Evolutionary conservation across 805 yeast species (phyloP).

Genomic region (Kuraishia hungarica): DNA sequence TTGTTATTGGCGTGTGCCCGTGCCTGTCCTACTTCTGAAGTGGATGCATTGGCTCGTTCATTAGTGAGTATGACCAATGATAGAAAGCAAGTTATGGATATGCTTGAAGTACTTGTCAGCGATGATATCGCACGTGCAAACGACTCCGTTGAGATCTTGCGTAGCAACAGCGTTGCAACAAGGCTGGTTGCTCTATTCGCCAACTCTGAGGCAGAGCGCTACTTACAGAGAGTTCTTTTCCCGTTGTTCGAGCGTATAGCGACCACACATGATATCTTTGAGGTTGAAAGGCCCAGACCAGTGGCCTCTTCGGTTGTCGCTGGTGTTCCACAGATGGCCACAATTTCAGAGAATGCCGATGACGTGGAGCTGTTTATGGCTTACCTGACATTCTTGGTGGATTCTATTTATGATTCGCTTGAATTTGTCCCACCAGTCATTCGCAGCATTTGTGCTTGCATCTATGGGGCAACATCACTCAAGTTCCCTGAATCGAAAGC

Average conservation of each 20-base stretch:
- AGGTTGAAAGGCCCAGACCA: conserved; percentile 45
- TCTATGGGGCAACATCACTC: conserved; percentile 45
- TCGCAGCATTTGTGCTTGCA: conserved; percentile 59
- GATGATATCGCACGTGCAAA: conserved; percentile 56
- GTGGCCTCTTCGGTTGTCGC: conserved; percentile 15
- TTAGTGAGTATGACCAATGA: conserved; percentile 45
- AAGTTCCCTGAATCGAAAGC: conserved; percentile 60
- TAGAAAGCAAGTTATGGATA: conserved; percentile 24
- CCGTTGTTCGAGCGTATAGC: conserved; percentile 50
- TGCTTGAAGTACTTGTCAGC: conserved; percentile 46
- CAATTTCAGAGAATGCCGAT: conserved; percentile 26
- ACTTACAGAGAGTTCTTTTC: conserved; percentile 41
- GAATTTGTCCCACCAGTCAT: conserved; percentile 62
- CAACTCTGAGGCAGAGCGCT: conserved; percentile 53
- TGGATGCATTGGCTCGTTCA: conserved; percentile 63
- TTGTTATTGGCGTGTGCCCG: conserved; percentile 45
- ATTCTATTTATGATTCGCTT: conserved; percentile 47
- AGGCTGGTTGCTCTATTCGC: conserved; percentile 67
- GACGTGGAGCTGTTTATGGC: conserved; percentile 42
- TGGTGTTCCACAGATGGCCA: not conserved
- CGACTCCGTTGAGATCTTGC: conserved; percentile 62
- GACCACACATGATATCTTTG: conserved; percentile 43
- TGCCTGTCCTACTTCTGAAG: conserved; percentile 59
- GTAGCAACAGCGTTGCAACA: conserved; percentile 80
- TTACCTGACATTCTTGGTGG: conserved; percentile 48